Base-by-base conservation (phyloP, 441 rosid genomes). In the Kokia cookei region DNA sequence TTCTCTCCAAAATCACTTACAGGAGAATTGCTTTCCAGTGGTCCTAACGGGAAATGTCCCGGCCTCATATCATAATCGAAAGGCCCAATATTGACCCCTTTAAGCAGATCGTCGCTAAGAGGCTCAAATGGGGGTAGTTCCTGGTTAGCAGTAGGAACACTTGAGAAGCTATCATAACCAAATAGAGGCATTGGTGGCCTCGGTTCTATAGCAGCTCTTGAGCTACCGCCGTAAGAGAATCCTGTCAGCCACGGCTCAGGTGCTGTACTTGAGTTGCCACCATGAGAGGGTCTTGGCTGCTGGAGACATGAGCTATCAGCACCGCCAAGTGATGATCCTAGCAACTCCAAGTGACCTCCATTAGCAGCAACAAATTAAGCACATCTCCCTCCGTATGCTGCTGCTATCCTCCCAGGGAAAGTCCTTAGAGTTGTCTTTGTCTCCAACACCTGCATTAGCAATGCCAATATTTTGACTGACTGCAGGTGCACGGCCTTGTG, bases 401-500 rank as follows among this genome's bases (percentile, higher is more conserved):
- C 54, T 43, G 12, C 75, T 75, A 22, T 71, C 70, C 22, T 72
- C 79, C 75, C 29, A 50, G 9, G 22, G 14, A 27, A 17, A 13
- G 0, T 37, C 2, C 17, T 66, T 63, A 0, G 4, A 3, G 0
- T 0, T 6, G 5, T 22, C 53, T 0, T 54, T 1, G 6, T 17
- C 69, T 19, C 29, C 5, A 27, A 53, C 10, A 1, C 27, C 50
- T 9, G 9, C 15, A 42, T 3, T 42, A 8, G 51, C 8, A 40
- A 15, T 2, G n/a, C 51, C 51, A 19, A 42, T 10, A 11, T 42
- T 50, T 13, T 29, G 37, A 42, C 13, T 1, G 19, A 4, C 42
- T 37, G 9, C 47, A 22, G 32, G 19, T 54, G 61, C 17, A 40
- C 50, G 32, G 50, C 2, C n/a, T 64, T 19, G 10, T 2, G 51